A percentile compares a stretch with the other conserved stretches of the same genome.
These are phyloP conservation scores for Jimgerdemannia flammicorona DNA, from an alignment of 192 early-diverging fungal genomes.

Conservation along the genomic window DNA sequence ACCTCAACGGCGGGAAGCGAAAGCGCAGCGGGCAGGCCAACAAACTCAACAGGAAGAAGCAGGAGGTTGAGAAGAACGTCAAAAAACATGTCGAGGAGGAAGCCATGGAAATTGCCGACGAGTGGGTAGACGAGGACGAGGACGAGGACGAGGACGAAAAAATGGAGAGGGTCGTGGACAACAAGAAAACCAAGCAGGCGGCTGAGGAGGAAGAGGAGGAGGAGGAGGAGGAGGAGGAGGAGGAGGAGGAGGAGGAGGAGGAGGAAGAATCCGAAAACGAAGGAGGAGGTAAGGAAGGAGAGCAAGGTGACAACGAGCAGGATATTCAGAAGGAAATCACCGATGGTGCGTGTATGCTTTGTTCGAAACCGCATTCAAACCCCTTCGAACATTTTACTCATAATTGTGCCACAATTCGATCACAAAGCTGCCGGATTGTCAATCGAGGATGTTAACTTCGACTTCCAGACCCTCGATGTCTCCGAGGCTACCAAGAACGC, in stretches of 20 bases:
- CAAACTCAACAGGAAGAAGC: slow-evolving; percentile 14
- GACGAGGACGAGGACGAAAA: slow-evolving; percentile 1
- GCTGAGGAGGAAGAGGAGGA: neutral
- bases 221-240: too few relatives aligned
- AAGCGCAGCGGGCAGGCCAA: slow-evolving; percentile 9
- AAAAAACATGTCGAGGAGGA: slow-evolving; percentile 24
- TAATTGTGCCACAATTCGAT: too few relatives aligned
- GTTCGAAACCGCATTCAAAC: too few relatives aligned
- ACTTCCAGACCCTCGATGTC: slow-evolving; percentile 75
- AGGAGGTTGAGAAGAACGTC: slow-evolving; percentile 18
- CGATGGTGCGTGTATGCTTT: neutral
- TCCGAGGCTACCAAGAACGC: slow-evolving; percentile 80
- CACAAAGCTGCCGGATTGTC: neutral
- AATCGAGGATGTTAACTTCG: slow-evolving; percentile 34
- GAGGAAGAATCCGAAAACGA: too few relatives aligned
- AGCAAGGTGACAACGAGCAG: neutral
- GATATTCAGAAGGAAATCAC: neutral
- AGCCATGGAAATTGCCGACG: slow-evolving; percentile 10
- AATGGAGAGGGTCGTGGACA: neutral
- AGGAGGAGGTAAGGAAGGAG: too few relatives aligned
- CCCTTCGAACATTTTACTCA: too few relatives aligned
- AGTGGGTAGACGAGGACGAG: neutral
- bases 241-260: too few relatives aligned
- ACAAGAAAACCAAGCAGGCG: slow-evolving; percentile 10
- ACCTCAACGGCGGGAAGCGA: slow-evolving; percentile 15